phyloP scores from a whole-genome alignment of 2,329 filamentous ascomycete species.

The Pestalotiopsis sp. region DNA sequence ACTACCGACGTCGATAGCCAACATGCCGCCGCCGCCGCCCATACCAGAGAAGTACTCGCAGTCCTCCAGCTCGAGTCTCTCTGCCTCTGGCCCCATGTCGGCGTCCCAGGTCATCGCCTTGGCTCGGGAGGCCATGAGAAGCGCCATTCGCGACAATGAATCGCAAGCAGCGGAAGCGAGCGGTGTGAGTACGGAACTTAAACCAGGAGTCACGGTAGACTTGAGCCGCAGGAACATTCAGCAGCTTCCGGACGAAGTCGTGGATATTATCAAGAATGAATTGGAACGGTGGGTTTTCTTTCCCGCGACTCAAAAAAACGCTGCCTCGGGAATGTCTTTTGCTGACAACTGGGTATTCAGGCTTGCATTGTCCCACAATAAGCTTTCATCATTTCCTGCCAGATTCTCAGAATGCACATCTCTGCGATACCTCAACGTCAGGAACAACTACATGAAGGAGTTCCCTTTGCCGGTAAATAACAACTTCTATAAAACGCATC shows the following conservation, averaged over 20 bases:
- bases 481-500: slow-evolving; percentile 15
- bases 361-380: slow-evolving; percentile 81
- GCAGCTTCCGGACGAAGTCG: slow-evolving; percentile 71
- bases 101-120: slow-evolving; percentile 66
- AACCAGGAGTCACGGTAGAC: slow-evolving; percentile 77
- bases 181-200: slow-evolving; percentile 60
- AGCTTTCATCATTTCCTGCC: slow-evolving; percentile 67
- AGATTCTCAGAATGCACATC: slow-evolving; percentile 77
- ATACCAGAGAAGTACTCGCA: slow-evolving; percentile 49
- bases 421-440: slow-evolving; percentile 77
- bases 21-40: slow-evolving; percentile 44
- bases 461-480: slow-evolving; percentile 57
- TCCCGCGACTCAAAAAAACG: background rate
- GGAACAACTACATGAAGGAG: slow-evolving; percentile 72
- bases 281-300: slow-evolving; percentile 64
- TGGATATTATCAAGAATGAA: slow-evolving; percentile 74
- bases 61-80: slow-evolving; percentile 45
- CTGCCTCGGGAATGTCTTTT: background rate
- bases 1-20: slow-evolving; percentile 22
- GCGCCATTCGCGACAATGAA: slow-evolving; percentile 66
- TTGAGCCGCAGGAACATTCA: slow-evolving; percentile 75
- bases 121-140: slow-evolving; percentile 67
- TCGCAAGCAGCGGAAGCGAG: slow-evolving; percentile 63
- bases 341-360: slow-evolving; percentile 43
- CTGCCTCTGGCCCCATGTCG: slow-evolving; percentile 55